A percentile compares a stretch with the other conserved stretches of the same genome.
Evolutionary conservation across 345 rosid species (phyloP).

Genomic region (Syzygium grande): DNA sequence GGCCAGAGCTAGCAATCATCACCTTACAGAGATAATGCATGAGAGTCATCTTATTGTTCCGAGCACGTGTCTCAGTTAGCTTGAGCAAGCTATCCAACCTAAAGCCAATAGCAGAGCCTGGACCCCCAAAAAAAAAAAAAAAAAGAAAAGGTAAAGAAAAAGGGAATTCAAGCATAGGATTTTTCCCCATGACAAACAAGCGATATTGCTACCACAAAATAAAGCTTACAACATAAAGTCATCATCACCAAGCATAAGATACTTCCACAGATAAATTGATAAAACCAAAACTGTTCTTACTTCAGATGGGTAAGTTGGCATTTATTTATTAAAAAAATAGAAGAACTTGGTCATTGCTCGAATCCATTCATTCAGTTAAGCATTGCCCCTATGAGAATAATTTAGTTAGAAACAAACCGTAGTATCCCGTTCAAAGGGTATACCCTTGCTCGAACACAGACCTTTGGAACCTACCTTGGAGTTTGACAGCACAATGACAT

Average conservation of each 20-base stretch:
- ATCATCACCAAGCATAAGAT: background rate
- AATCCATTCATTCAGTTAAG: background rate
- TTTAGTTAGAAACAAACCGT: background rate
- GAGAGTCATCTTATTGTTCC: slow-evolving; percentile 86
- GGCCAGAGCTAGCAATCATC: slow-evolving; percentile 4
- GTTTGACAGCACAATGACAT: background rate
- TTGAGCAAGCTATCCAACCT: slow-evolving; percentile 91
- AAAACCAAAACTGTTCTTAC: background rate
- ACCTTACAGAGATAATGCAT: slow-evolving; percentile 99
- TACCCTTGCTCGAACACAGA: background rate
- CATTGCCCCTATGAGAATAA: background rate
- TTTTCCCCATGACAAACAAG: background rate
- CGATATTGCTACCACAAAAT: background rate
- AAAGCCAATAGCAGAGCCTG: slow-evolving; percentile 90
- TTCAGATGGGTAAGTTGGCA: background rate
- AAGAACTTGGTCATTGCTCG: background rate
- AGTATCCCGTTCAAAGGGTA: background rate
- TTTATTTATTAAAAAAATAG: background rate
- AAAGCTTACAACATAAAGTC: background rate
- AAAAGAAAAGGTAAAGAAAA: background rate
- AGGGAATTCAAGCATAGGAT: background rate
- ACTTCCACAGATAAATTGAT: background rate
- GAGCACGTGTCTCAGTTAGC: slow-evolving; percentile 85
- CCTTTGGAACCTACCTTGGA: background rate
- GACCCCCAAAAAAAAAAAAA: background rate